Base-by-base conservation (phyloP, 2,329 filamentous ascomycete species). In the Esteya vermicola region DNA sequence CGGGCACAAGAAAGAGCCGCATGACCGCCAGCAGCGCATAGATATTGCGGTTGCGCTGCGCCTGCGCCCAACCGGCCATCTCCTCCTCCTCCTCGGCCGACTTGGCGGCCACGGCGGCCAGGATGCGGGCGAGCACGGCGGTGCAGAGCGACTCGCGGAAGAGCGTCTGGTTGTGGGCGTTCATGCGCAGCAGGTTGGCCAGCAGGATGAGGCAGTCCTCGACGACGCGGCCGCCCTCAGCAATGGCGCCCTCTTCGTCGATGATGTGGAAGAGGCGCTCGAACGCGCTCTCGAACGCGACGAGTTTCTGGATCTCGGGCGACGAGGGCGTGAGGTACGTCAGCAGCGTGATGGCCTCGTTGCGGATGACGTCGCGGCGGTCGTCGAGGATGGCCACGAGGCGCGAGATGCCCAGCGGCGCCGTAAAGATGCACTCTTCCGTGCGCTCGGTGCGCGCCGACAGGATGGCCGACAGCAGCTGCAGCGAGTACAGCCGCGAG, bases 201-300 rank as follows among this genome's bases (percentile, higher is more conserved):
- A 96, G 66, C 39, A 98, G 67, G 42, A 91, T 89, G 18, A 98
- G 65, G 50, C 88, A 95, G 57, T 98, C 91, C 58, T 96, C 89
- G 4, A 95, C 83, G 12, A 84, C 74, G 45, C 89, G 81, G 32
- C 84, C 85, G 14, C 91, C 91, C 50, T 93, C 79, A 5, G 70
- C 70, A 33, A 98, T 63, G 3, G 80, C 81, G 0, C 91, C 91
- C 52, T 98, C 91, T 1, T 70, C 65, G 48, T 80, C 72, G 39
- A 98, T 83, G 39, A 96, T 78, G 33, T 68, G 68, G 55, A 96
- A 95, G 21, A 93, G 65, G 33, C 81, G 78, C 45, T 91, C 85
- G 51, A 95, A 96, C 0, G 88, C 85, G 65, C 85, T 89, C 52
- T 95, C 86, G 49, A 95, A 96, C 0, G 86, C 91, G 20, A 96